Base-by-base conservation (phyloP, 139 green algal genomes). In the Desmodesmus armatus region DNA sequence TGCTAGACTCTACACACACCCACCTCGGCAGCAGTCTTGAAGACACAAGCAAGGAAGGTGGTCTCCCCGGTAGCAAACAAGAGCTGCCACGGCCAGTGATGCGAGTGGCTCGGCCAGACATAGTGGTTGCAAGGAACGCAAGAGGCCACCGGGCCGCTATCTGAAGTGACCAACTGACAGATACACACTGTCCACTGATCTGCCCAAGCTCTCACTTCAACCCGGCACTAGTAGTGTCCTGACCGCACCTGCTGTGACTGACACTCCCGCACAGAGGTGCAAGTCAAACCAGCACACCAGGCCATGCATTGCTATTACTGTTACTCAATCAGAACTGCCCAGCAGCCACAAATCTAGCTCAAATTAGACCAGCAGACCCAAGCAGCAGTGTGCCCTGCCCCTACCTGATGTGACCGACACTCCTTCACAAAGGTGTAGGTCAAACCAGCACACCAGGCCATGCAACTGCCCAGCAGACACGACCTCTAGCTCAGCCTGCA, bases 261-360 rank as follows among this genome's bases (percentile, higher is more conserved):
- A 75, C 4, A 76, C 81, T 40, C 93, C 86, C 63, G 95, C 90
- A 70, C 96, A 94, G 76, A 98, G 88, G 78, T 97, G 93, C 53
- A 98, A 78, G 71, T 98, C 95, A 78, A 97, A 97, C 95, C 95
- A 98, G 71, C 96, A 93, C 31, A 92, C 85, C 23, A 98, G 80
- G 3, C 92, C 95, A 71, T 98, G 97, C 53, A 23, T 29, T 41
- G 62, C 62, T 11, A 70, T 9, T 15, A 41, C n/a, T 29, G 23
- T 3, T 2, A 41, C 62, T 41, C 15, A 23, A 5, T 41, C 4
- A 70, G 2, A 98, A 53, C n/a, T 75, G 78, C 11, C 95, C 95
- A 29, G 40, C 43, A 7, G 51, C 63, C 23, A 91, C 51, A 5
- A 84, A 7, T 51, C 51, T 31, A 82, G 55, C 15, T 65, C 37